A percentile compares a stretch with the other conserved stretches of the same genome.
phyloP scores from a whole-genome alignment of 805 yeast genomes.

The Lipomyces orientalis region DNA sequence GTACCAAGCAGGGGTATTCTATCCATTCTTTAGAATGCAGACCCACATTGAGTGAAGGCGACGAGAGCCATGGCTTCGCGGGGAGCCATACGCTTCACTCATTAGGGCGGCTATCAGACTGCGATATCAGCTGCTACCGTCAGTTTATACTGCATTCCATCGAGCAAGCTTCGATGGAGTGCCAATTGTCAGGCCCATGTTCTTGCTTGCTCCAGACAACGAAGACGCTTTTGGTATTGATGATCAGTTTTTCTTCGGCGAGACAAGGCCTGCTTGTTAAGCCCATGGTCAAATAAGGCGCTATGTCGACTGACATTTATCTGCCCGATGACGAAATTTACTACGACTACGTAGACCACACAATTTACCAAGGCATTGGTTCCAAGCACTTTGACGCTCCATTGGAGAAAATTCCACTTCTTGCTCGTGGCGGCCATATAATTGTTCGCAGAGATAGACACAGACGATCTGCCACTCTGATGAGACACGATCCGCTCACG shows the following conservation, averaged over 20 bases:
- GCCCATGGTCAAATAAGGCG: constrained; percentile 72
- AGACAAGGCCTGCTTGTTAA: constrained; percentile 72
- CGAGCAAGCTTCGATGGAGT: constrained; percentile 63
- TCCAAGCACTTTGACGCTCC: constrained; percentile 51
- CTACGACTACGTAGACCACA: constrained; percentile 46
- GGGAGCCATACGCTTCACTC: constrained; percentile 69
- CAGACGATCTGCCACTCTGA: constrained; percentile 78
- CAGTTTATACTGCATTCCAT: constrained; percentile 78
- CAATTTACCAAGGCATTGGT: constrained; percentile 49
- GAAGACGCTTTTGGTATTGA: constrained; percentile 63
- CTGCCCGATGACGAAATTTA: constrained; percentile 54
- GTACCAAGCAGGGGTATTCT: constrained; percentile 96
- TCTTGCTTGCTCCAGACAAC: constrained; percentile 44
- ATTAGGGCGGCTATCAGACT: constrained; percentile 74
- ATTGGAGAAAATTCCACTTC: constrained; percentile 70
- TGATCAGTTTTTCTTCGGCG: constrained; percentile 82
- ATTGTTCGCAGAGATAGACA: constrained; percentile 70
- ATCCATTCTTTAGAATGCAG: constrained; percentile 95
- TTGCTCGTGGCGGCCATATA: constrained; percentile 79
- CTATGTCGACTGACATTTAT: constrained; percentile 50
- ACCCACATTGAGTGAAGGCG: constrained; percentile 93
- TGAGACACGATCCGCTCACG: constrained; percentile 82
- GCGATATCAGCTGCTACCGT: constrained; percentile 78
- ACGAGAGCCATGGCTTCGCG: constrained; percentile 89
- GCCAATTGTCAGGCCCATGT: constrained; percentile 60